A percentile compares a stretch with the other conserved stretches of the same genome.
Conservation (phyloP, 164 flowering plant genomes). For the Protea cynaroides region DNA sequence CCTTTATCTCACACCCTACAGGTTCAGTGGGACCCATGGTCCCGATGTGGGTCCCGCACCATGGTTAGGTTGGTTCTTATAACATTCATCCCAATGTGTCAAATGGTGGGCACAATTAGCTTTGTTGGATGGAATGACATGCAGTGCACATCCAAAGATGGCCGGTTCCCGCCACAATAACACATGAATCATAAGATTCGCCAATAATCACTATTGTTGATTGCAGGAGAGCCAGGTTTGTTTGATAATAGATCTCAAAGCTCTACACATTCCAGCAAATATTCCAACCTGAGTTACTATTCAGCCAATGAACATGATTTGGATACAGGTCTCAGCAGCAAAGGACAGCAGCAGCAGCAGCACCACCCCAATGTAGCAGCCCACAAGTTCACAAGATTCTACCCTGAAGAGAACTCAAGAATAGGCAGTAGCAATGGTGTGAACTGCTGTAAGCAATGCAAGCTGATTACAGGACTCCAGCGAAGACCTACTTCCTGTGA, state of each 20-base stretch:
- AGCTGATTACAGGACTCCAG: background rate
- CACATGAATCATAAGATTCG: too few relatives aligned
- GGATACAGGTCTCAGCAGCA: slow-evolving; percentile 17
- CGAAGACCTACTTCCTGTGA: slow-evolving; percentile 6
- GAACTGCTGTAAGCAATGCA: slow-evolving; percentile 8
- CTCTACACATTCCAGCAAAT: slow-evolving; percentile 40
- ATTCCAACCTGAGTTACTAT: slow-evolving; percentile 38
- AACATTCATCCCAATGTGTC: too few relatives aligned
- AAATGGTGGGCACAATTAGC: too few relatives aligned
- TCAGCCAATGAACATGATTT: slow-evolving; percentile 31
- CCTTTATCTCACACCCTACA: too few relatives aligned
- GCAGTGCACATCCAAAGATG: too few relatives aligned
- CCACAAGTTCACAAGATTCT: slow-evolving; percentile 39
- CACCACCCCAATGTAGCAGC: slow-evolving; percentile 11
- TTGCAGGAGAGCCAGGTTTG: slow-evolving; percentile 29
- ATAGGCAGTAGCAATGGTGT: background rate
- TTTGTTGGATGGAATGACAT: too few relatives aligned
- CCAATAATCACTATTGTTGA: too few relatives aligned
- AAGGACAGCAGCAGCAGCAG: slow-evolving; percentile 6
- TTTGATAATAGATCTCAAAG: slow-evolving; percentile 51
- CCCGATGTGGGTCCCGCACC: too few relatives aligned
- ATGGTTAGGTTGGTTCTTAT: too few relatives aligned
- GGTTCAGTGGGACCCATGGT: too few relatives aligned
- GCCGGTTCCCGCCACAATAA: too few relatives aligned
- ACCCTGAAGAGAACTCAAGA: slow-evolving; percentile 26